Percentiles rank a stretch among this genome's conserved stretches.
Conservation (phyloP, 495 filamentous ascomycete genomes). For the Rhypophila decipiens region DNA sequence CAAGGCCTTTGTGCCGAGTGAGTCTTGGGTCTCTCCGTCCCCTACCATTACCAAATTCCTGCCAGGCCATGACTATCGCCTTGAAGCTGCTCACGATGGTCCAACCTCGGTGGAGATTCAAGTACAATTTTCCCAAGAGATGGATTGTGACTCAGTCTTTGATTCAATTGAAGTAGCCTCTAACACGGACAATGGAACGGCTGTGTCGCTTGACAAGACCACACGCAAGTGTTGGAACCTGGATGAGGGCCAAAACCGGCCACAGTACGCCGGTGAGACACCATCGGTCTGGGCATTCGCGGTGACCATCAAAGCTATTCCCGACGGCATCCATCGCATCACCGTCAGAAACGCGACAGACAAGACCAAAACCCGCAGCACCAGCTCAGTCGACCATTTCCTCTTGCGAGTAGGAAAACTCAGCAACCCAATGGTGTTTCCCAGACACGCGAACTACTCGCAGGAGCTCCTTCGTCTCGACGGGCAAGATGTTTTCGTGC, state of each 20-base stretch:
- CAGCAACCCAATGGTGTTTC: conserved; percentile 54
- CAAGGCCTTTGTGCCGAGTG: conserved; percentile 58
- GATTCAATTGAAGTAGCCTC: conserved; percentile 44
- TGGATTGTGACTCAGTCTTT: conserved; percentile 37
- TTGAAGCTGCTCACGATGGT: conserved; percentile 35
- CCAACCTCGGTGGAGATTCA: conserved; percentile 42
- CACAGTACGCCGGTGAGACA: conserved; percentile 25
- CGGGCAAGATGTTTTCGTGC: conserved; percentile 39
- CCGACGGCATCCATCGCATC: conserved; percentile 56
- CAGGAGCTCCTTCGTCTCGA: conserved; percentile 36
- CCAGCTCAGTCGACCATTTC: conserved; percentile 44
- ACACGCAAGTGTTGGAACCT: conserved; percentile 11
- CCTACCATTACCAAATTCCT: conserved; percentile 59
- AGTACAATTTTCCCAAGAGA: conserved; percentile 55
- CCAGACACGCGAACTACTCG: conserved; percentile 53
- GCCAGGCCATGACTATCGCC: conserved; percentile 56
- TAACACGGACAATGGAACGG: conserved; percentile 7
- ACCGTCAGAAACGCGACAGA: conserved; percentile 55
- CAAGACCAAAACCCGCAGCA: conserved; percentile 28
- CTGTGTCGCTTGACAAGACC: conserved; percentile 29
- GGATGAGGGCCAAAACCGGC: conserved; percentile 33
- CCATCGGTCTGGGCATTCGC: conserved; percentile 8
- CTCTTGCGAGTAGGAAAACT: conserved; percentile 42
- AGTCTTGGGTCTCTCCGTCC: conserved; percentile 42
- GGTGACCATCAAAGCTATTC: conserved; percentile 36